phyloP scores from a whole-genome alignment of 192 early-diverging fungal species.

The Coemansia sp. region DNA sequence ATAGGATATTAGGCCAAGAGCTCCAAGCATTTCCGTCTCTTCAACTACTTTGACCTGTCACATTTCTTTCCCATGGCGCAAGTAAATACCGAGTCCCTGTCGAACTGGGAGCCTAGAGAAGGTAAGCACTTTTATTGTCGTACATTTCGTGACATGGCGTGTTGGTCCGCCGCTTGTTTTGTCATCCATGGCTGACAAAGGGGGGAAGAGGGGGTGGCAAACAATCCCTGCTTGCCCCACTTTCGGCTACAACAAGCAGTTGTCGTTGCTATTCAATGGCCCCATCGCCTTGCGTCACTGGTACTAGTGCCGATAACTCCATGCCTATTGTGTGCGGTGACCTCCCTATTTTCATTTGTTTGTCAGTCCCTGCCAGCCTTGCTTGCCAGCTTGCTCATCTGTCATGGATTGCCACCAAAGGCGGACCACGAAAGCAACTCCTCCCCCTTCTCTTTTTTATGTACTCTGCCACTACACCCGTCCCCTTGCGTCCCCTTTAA shows the following conservation, averaged over 20 bases:
- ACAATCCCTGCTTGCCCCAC: background rate
- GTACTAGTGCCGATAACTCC: background rate
- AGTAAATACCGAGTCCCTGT: background rate
- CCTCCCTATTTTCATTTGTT: background rate
- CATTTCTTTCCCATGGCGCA: background rate
- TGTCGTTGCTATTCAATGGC: background rate
- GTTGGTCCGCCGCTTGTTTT: background rate
- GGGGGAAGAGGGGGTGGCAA: background rate
- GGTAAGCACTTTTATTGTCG: conserved; percentile 3
- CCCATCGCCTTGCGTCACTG: conserved; percentile 5
- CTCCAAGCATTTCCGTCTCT: background rate
- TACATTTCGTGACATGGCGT: background rate
- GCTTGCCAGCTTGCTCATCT: background rate
- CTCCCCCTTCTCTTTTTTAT: background rate
- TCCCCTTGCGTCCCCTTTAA: background rate
- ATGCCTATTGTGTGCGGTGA: background rate
- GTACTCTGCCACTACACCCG: background rate
- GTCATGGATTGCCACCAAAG: background rate
- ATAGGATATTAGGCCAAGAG: background rate
- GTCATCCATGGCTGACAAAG: background rate
- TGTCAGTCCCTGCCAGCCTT: background rate
- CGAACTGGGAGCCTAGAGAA: background rate
- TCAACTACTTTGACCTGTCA: background rate
- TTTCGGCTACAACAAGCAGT: background rate
- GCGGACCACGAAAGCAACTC: background rate